phyloP scores from a whole-genome alignment of 805 yeast genomes.

The Blastobotrys mokoenaii region DNA sequence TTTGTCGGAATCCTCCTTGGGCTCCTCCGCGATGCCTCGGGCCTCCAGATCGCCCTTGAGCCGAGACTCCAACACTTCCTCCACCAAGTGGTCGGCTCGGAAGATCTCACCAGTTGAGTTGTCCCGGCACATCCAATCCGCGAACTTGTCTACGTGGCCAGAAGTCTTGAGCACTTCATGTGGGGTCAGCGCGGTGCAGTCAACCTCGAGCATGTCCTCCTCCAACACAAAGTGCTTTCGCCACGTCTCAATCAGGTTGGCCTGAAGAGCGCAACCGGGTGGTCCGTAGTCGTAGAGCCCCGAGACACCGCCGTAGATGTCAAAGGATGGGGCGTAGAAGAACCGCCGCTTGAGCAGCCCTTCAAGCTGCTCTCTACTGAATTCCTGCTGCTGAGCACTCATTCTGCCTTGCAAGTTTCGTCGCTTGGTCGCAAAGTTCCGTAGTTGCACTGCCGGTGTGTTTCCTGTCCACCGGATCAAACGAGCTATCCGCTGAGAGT shows the following conservation, averaged over 20 bases:
- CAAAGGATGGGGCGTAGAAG: conserved; percentile 96
- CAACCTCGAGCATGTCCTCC: conserved; percentile 98
- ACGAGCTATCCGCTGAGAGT: too few species aligned
- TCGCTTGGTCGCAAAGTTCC: too few species aligned
- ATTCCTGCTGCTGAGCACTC: conserved; percentile 24
- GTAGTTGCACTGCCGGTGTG: too few species aligned
- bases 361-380: conserved; percentile 83
- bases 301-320: conserved; percentile 95
- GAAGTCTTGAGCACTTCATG: conserved; percentile 96
- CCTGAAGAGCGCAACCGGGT: conserved; percentile 98
- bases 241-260: conserved; percentile 91
- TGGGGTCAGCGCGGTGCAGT: conserved; percentile 96
- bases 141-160: conserved; percentile 98
- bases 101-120: conserved; percentile 94
- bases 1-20: conserved; percentile 62
- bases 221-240: conserved; percentile 95
- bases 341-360: conserved; percentile 89
- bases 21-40: conserved; percentile 64
- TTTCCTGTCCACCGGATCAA: too few species aligned
- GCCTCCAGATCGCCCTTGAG: conserved; percentile 97
- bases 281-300: conserved; percentile 99
- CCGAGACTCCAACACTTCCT: conserved; percentile 93
- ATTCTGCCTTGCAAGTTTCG: conserved; percentile 1
- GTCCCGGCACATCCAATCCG: conserved; percentile 99
- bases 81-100: conserved; percentile 97